A percentile compares a stretch with the other conserved stretches of the same genome.
These are phyloP conservation scores for Colletotrichum kahawae DNA, from an alignment of 2,329 filamentous ascomycete genomes.

Conservation along the genomic window DNA sequence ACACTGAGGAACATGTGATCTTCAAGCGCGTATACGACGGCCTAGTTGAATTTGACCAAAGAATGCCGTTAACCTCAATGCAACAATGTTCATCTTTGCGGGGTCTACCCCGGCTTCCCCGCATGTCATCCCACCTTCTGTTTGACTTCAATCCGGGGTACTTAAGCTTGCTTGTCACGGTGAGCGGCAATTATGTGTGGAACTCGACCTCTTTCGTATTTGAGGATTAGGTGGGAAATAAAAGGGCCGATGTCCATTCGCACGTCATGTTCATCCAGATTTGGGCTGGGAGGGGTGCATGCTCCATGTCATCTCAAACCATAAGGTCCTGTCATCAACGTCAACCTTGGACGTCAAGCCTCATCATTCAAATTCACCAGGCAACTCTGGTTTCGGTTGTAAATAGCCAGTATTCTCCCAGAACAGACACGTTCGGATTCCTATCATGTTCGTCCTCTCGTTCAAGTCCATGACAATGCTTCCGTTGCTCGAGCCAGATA, in stretches of 20 bases:
- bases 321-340: not conserved
- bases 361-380: not conserved
- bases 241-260: not conserved
- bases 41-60: not conserved
- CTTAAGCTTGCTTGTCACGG: not conserved
- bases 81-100: not conserved
- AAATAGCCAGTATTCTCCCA: not conserved
- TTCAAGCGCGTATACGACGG: not conserved
- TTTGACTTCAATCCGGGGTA: not conserved
- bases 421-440: not conserved
- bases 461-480: accelerated
- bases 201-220: not conserved
- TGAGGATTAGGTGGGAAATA: not conserved
- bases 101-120: not conserved
- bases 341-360: not conserved
- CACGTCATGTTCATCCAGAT: not conserved
- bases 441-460: not conserved
- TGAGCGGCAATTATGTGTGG: not conserved
- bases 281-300: not conserved
- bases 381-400: not conserved
- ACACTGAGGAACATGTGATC: not conserved
- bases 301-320: not conserved
- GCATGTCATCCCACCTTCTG: not conserved
- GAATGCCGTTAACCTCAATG: not conserved
- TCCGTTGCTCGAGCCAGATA: accelerated